Base-by-base conservation (phyloP, 1,284 basidiomycete species). In the Apiotrichum akiyoshidainum region DNA sequence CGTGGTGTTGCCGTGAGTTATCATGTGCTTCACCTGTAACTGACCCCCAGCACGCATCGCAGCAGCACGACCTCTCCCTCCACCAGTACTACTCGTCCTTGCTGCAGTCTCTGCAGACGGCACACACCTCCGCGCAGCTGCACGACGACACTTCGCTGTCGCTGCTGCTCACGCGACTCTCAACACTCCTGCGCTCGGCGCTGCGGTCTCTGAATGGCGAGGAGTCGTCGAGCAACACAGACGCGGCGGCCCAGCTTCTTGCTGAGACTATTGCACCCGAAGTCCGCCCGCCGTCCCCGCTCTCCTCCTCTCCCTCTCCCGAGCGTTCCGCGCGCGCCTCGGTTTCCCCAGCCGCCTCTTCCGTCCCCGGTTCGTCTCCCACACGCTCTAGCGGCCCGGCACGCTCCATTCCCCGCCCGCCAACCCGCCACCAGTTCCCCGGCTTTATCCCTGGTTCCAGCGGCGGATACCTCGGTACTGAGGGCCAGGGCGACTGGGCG, bases 61-160 rank as follows among this genome's bases (percentile, higher is more conserved):
- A 95, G 71, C 88, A 89, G 67, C 92, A 98, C 74, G 92, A 96
- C 68, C 82, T 91, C 13, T 89, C 88, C 0, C 80, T 98, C 14
- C 90, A 89, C 54, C 85, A 87, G 52, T 93, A 99, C 77, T 99
- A 99, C 79, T 92, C 97, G 71, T 80, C 83, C 5, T 82, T 97
- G 7, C 83, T 97, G n/a, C 81, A 85, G 45, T 80, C 86, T 4
- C 85, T 87, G 33, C 88, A 90, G 66, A 83, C 84, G 12, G 84
- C 86, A 31, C 81, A 81, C 55, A 79, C 83, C 50, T 83, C 85
- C 34, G 78, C 81, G 26, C 86, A 88, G 68, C 80, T 88, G 19
- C 79, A 83, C 46, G 80, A 82, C 55, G 83, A 85, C 59, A 82
- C 84, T 1, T 83, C 67, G 13, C 81, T 87, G 46, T 89, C 86